Conservation (phyloP, 257 asterid genomes). For the Solanum etuberosum region DNA sequence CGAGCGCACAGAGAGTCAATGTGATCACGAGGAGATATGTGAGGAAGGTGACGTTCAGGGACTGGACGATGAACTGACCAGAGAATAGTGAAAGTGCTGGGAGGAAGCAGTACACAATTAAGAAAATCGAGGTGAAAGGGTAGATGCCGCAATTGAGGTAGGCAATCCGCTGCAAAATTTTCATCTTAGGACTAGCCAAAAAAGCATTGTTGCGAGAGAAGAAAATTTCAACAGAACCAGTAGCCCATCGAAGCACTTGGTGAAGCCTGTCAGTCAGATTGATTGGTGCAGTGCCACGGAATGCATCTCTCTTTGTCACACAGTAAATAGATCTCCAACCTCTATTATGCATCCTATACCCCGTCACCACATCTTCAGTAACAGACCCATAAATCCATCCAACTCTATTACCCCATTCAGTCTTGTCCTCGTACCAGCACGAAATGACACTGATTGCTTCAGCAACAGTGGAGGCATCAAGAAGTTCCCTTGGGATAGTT, state of each 20-base stretch:
- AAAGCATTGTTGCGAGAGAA: constrained; percentile 82
- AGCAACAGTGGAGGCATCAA: constrained; percentile 79
- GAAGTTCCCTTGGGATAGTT: constrained; percentile 62
- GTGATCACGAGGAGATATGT: constrained; percentile 55
- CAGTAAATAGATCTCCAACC: constrained; percentile 86
- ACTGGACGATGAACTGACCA: constrained; percentile 69
- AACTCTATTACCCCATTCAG: constrained; percentile 86
- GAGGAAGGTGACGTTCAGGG: constrained; percentile 59
- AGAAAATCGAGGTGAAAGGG: constrained; percentile 69
- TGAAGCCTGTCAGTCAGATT: constrained; percentile 82
- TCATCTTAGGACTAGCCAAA: constrained; percentile 65
- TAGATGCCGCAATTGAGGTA: constrained; percentile 76
- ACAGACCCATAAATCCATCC: constrained; percentile 94
- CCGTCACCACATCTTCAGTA: constrained; percentile 84
- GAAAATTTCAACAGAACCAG: constrained; percentile 84
- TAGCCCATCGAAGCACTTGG: constrained; percentile 92
- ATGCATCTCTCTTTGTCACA: constrained; percentile 79
- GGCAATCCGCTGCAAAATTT: constrained; percentile 66
- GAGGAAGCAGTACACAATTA: constrained; percentile 80
- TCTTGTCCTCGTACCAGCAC: constrained; percentile 85
- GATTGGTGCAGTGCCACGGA: constrained; percentile 87
- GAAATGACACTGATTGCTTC: constrained; percentile 87
- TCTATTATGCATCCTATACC: constrained; percentile 81
- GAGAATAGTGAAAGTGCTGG: constrained; percentile 80
- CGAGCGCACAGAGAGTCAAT: constrained; percentile 47